phyloP scores from a whole-genome alignment of 2,329 filamentous ascomycete species.

The Colletotrichum ledebouriae region DNA sequence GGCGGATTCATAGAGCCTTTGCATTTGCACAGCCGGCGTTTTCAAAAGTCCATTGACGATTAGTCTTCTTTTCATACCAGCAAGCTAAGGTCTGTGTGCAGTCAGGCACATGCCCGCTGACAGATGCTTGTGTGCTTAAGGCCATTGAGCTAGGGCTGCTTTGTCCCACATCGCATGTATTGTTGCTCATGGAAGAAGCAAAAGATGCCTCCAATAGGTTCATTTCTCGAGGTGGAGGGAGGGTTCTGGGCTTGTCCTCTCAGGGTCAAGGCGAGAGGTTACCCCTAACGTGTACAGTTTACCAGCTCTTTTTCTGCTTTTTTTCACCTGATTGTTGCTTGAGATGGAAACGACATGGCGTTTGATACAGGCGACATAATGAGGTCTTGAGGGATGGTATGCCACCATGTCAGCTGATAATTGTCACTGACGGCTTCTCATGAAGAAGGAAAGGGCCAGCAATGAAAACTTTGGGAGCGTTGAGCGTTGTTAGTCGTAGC shows the following conservation, averaged over 20 bases:
- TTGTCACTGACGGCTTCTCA: conserved; percentile 25
- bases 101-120: conserved; percentile 32
- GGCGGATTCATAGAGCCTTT: conserved; percentile 60
- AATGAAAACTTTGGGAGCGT: conserved; percentile 40
- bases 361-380: conserved; percentile 37
- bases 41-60: conserved; percentile 22
- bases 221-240: conserved; percentile 5
- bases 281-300: conserved; percentile 20
- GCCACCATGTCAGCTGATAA: conserved; percentile 29
- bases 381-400: conserved; percentile 38
- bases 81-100: conserved; percentile 29
- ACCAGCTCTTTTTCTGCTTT: conserved; percentile 11
- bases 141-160: conserved; percentile 12
- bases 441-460: conserved; percentile 33
- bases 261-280: background rate
- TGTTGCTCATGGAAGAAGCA: conserved; percentile 13
- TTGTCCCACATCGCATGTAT: conserved; percentile 20
- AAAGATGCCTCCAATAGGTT: background rate
- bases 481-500: conserved; percentile 38
- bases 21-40: conserved; percentile 30
- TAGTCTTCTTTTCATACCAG: conserved; percentile 12
- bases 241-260: background rate
- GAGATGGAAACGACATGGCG: conserved; percentile 41
- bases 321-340: conserved; percentile 14
- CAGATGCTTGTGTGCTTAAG: conserved; percentile 18